Evolutionary conservation across 164 flowering plant genomes (phyloP), one percentile per base, ranked within the genome.

Genomic region (Liriodendron chinense): DNA sequence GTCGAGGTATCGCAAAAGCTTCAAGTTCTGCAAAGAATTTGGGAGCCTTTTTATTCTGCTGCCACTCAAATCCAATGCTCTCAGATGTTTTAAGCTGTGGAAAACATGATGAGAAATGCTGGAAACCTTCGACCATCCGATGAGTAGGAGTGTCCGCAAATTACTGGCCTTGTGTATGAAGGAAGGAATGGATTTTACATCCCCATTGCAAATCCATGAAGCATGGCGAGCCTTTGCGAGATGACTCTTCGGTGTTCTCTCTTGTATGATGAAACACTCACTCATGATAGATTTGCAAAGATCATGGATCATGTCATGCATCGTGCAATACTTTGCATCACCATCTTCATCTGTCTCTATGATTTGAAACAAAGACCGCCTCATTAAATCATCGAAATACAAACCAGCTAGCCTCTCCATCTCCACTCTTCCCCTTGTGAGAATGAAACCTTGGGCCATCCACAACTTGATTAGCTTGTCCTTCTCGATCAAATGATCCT

Each of bases 391-490:
- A 69, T 78, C 53, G 47, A 73, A 78, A 74, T 69, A 77, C 0
- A 49, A 63, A n/a, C 16, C 2, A 5, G 74, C 76, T 20, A 78
- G 49, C 23, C 73, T 76, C 34, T 73, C 80, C 23, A 74, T 50
- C 9, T 23, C 34, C 24, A 43, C 64, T 10, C 10, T 67, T 14
- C 73, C 70, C 8, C 69, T 50, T 24, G 73, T 22, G n/a, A 14
- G 4, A 9, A 73, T 53, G 24, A 66, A 59, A 69, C 73, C 79
- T 68, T 72, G 25, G 12, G 79, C 72, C 76, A 77, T 68, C 79
- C 79, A 77, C 25, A 72, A 47, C 62, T 62, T 53, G 25, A 72
- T 61, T 26, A 77, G 12, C 14, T 6, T 7, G 9, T 68, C 72
- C 24, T 62, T 68, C 0, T 21, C 34, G 0, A 68, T 57, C 24